phyloP scores from a whole-genome alignment of 495 filamentous ascomycete species.

The Cercophora samala region DNA sequence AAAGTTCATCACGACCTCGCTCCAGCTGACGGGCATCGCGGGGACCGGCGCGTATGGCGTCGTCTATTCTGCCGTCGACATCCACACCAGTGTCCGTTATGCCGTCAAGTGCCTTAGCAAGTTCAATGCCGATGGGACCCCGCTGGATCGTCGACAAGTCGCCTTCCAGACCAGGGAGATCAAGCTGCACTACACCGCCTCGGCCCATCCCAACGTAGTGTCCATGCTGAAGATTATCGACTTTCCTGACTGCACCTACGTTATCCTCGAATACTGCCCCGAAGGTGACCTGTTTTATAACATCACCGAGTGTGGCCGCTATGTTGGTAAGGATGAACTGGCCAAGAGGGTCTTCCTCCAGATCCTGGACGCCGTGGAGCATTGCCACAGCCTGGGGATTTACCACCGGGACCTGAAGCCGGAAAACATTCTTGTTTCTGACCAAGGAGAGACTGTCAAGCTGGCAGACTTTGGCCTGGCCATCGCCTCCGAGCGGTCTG shows the following conservation, averaged over 20 bases:
- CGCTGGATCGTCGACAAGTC: conserved; percentile 80
- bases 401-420: conserved; percentile 98
- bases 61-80: conserved; percentile 90
- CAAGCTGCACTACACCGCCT: conserved; percentile 82
- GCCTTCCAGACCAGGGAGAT: conserved; percentile 94
- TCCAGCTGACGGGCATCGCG: conserved; percentile 80
- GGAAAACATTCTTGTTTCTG: conserved; percentile 92
- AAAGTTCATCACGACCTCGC: conserved; percentile 72
- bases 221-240: conserved; percentile 94
- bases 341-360: conserved; percentile 89
- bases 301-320: conserved; percentile 92
- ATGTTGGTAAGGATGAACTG: conserved; percentile 86
- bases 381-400: conserved; percentile 89
- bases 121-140: conserved; percentile 59
- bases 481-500: conserved; percentile 74
- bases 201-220: conserved; percentile 87
- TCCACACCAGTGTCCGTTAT: conserved; percentile 75
- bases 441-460: conserved; percentile 84
- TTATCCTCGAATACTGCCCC: conserved; percentile 94
- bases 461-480: conserved; percentile 97
- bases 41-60: conserved; percentile 96
- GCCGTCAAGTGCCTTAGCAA: conserved; percentile 98
- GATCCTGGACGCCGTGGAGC: conserved; percentile 93
- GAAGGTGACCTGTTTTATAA: conserved; percentile 96
- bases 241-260: conserved; percentile 87